Evolutionary conservation across 2,329 filamentous ascomycete genomes (phyloP), one percentile per base, ranked within the genome.

Genomic region (Talaromyces sp.): DNA sequence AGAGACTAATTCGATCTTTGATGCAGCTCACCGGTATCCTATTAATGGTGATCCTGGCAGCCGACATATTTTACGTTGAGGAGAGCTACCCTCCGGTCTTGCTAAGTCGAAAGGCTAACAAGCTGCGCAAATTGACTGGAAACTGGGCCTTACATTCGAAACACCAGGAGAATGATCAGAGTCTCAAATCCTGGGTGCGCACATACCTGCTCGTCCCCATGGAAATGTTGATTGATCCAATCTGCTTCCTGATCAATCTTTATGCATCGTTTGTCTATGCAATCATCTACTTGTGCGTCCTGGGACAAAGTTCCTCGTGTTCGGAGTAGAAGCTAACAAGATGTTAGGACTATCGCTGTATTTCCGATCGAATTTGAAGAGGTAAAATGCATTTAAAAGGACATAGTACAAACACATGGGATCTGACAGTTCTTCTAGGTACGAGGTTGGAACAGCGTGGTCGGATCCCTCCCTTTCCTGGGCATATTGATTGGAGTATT

Each of bases 121-220:
- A 78, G 61, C 72, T 90, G 37, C 84, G 86, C 65, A 83, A 82
- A 68, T 79, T 80, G 31, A 84, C 85, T 35, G 85, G 83, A 1
- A 80, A 82, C 18, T 28, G 71, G 73, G 66, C 72, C 21, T 71
- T 76, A 56, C 76, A 74, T 68, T 75, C 78, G 61, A 72, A 73
- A 1, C 76, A 78, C 61, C 75, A 78, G 56, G 66, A 69, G 1
- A 67, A 72, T 31, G 71, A 73, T 60, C 67, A 79, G 57, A 71
- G 71, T 52, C 52, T 71, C 50, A 70, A 69, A 7, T 25, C 25
- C 5, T 40, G 18, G 31, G 14, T n/a, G 14, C 8, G 18, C 21
- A 40, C n/a, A 42, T 60, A 60, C 21, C n/a, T 60, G 23, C 31
- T 39, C 16, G 44, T 60, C 5, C 46, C 58, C 1, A 7, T 60